Percentiles rank a stretch among this genome's conserved stretches.
These are phyloP conservation scores for Apiotrichum veenhuisii DNA, from an alignment of 1,284 basidiomycete genomes.

Conservation along the genomic window DNA sequence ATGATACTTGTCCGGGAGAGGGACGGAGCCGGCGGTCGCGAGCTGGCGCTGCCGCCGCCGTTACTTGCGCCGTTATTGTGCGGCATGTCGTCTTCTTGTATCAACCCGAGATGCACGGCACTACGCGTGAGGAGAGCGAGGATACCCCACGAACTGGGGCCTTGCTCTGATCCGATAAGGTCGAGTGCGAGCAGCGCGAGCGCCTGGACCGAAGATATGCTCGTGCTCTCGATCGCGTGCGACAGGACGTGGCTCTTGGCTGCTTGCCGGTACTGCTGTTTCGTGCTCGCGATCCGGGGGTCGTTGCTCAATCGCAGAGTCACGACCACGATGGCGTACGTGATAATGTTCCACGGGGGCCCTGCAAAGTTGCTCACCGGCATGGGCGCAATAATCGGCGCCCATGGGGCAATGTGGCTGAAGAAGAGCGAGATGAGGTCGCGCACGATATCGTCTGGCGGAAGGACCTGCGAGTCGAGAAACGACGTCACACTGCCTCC, in stretches of 20 bases:
- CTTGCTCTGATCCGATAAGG: slow-evolving; percentile 48
- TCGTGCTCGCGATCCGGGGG: slow-evolving; percentile 29
- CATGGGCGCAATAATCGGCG: slow-evolving; percentile 39
- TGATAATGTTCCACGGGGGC: slow-evolving; percentile 45
- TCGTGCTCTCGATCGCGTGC: slow-evolving; percentile 47
- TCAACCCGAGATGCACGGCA: slow-evolving; percentile 45
- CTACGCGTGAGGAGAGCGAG: slow-evolving; percentile 47
- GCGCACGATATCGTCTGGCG: slow-evolving; percentile 46
- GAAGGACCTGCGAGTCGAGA: slow-evolving; percentile 41
- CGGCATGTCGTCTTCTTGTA: slow-evolving; percentile 33
- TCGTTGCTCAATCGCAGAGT: slow-evolving; percentile 43
- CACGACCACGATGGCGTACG: slow-evolving; percentile 49
- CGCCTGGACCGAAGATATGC: slow-evolving; percentile 45
- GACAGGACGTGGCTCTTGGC: slow-evolving; percentile 47
- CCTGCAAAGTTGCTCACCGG: slow-evolving; percentile 25
- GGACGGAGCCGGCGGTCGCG: slow-evolving; percentile 20
- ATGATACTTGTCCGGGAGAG: slow-evolving; percentile 45
- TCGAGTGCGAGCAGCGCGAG: slow-evolving; percentile 47
- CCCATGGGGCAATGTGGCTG: slow-evolving; percentile 45
- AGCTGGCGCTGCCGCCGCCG: slow-evolving; percentile 5
- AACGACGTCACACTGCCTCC: slow-evolving; percentile 31
- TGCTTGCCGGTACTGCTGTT: slow-evolving; percentile 32
- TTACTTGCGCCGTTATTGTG: slow-evolving; percentile 7
- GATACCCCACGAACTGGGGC: slow-evolving; percentile 46
- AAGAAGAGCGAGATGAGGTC: slow-evolving; percentile 45